A percentile compares a stretch with the other conserved stretches of the same genome.
phyloP scores from a whole-genome alignment of 352 stramenopile species.

The Globisporangium cylindrosporum region DNA sequence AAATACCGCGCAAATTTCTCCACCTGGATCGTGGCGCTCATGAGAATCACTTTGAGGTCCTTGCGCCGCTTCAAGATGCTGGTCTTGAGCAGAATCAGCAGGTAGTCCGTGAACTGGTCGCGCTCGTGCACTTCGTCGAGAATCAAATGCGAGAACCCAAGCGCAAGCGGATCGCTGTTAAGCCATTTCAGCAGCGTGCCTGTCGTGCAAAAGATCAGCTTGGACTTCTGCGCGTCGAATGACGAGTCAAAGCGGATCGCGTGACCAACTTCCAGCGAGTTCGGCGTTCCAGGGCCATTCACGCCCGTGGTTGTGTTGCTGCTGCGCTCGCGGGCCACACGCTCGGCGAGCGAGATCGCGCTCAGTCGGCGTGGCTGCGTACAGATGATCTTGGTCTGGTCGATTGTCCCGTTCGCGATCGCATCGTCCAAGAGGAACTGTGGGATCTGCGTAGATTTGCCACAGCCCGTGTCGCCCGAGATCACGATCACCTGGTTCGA shows the following conservation, averaged over 20 bases:
- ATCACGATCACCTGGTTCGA: conserved; percentile 91
- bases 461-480: conserved; percentile 93
- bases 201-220: conserved; percentile 98
- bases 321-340: conserved; percentile 82
- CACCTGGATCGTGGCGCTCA: conserved; percentile 95
- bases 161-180: conserved; percentile 65
- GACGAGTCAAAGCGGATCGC: conserved; percentile 90
- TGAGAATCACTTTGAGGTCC: conserved; percentile 91
- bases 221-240: conserved; percentile 73
- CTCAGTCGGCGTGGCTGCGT: conserved; percentile 93
- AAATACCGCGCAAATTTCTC: conserved; percentile 94
- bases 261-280: conserved; percentile 79
- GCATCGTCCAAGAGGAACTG: conserved; percentile 91
- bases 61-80: conserved; percentile 78
- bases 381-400: conserved; percentile 80
- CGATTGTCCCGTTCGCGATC: conserved; percentile 57
- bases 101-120: conserved; percentile 94
- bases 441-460: conserved; percentile 92
- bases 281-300: conserved; percentile 2
- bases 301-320: conserved; percentile 40
- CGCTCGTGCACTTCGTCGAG: conserved; percentile 97
- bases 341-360: conserved; percentile 87
- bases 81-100: conserved; percentile 93
- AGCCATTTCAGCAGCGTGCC: conserved; percentile 89
- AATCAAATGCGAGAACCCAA: conserved; percentile 91